Base-by-base conservation (phyloP, 805 yeast genomes). In the Lachancea meyersii region DNA sequence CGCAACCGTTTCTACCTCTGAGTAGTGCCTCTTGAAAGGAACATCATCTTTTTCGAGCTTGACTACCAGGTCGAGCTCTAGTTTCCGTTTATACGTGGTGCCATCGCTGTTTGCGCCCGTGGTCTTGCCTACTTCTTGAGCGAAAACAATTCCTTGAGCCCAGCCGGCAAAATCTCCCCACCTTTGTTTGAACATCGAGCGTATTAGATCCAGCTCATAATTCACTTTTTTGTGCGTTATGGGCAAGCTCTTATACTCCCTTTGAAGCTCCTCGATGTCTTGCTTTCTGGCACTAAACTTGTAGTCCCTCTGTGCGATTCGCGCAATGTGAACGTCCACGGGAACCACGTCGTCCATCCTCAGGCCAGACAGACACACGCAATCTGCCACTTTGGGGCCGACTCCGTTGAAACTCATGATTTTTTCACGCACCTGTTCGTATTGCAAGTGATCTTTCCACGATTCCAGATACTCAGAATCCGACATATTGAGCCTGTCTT, bases 371-470 rank as follows among this genome's bases (percentile, higher is more conserved):
- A 93, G 68, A 49, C 94, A 81, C 13, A 93, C 93, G 61, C 98
- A 93, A 54, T 93, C 98, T 0, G 98, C 97, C 1, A 93, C 97
- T 64, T 93, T 93, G 0, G 97, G 97, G 0, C 98, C 98, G 0
- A 93, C 96, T 1, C 98, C 98, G 3, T 75, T 70, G 52, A 84
- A 82, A 47, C 75, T 70, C 49, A 82, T 68, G 32, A 93, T 64
- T 35, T 52, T 55, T 28, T 60, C 65, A 38, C 63, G 52, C 13
- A 57, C 46, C 23, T 54, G 50, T 31, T 65, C 57, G 1, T 60
- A 48, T 8, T 88, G 65, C 47, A 82, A 65, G 1, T 57, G 56
- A 22, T 65, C 55, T n/a, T 55, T 49, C 32, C 73, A 68, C 26
- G 59, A 54, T 19, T 61, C 64, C 21, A 70, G 52, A 16, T 46